Evolutionary conservation across 495 filamentous ascomycete genomes (phyloP).

Genomic region (Neurospora pannonica): DNA sequence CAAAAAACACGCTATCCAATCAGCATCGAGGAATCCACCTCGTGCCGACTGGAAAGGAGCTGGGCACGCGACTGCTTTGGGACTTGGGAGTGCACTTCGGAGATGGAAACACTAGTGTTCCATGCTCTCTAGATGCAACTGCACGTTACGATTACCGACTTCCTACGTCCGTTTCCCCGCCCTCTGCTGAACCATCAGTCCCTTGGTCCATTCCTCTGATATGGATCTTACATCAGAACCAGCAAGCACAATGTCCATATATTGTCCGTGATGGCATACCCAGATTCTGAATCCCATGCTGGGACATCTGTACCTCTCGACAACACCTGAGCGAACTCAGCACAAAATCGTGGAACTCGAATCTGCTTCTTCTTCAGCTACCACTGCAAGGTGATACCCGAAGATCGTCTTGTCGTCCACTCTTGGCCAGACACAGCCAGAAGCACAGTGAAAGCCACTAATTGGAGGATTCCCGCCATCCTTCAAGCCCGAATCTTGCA

Average conservation of each 20-base stretch:
- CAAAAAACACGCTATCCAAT: conserved; percentile 7
- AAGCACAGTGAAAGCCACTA: background rate
- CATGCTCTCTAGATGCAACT: background rate
- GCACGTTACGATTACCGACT: background rate
- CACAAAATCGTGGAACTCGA: background rate
- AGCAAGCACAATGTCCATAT: background rate
- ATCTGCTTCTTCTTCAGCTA: background rate
- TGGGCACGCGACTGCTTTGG: conserved; percentile 21
- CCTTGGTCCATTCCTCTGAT: background rate
- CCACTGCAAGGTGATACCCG: background rate
- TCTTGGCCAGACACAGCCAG: background rate
- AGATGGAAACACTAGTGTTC: background rate
- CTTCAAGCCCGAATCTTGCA: background rate
- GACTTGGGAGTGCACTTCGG: background rate
- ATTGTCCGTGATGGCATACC: background rate
- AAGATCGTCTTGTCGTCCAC: background rate
- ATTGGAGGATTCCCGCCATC: background rate
- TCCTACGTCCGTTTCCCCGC: background rate
- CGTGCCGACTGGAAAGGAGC: conserved; percentile 17
- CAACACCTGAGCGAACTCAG: background rate
- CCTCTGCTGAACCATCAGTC: background rate
- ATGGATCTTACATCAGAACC: background rate
- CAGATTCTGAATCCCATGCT: background rate
- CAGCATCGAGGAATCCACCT: conserved; percentile 11
- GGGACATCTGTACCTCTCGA: background rate